phyloP scores from a whole-genome alignment of 805 yeast species.

The Pichia occidentalis region DNA sequence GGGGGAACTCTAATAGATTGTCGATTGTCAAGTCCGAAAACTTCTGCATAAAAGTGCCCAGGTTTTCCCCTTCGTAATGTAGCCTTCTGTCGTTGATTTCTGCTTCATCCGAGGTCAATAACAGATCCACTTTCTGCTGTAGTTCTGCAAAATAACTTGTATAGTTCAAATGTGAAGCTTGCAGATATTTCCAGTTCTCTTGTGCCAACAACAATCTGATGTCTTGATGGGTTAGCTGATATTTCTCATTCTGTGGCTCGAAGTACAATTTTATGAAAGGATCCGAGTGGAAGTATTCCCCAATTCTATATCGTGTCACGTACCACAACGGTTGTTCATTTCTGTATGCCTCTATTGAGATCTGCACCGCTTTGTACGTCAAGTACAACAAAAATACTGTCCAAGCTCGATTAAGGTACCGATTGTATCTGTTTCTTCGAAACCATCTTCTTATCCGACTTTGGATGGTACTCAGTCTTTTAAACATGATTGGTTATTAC shows the following conservation, averaged over 20 bases:
- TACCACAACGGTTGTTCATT: conserved; percentile 9
- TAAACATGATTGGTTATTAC: too few relatives aligned
- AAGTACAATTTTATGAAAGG: conserved; percentile 1
- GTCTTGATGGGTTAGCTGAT: conserved; percentile 3
- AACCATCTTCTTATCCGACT: too few relatives aligned
- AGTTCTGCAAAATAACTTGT: too few relatives aligned
- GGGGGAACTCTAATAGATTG: conserved; percentile 12
- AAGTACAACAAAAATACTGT: conserved; percentile 1
- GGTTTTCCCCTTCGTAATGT: background rate
- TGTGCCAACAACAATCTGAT: conserved; percentile 9
- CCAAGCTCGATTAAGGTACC: background rate
- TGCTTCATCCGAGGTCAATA: too few relatives aligned
- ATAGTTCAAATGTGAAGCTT: conserved; percentile 10
- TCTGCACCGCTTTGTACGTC: background rate
- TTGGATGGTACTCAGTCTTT: too few relatives aligned
- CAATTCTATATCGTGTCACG: conserved; percentile 9
- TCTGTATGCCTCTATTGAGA: background rate
- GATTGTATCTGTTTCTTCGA: too few relatives aligned
- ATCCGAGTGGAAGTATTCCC: background rate
- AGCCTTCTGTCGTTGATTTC: too few relatives aligned
- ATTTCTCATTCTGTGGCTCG: background rate
- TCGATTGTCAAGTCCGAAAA: conserved; percentile 12
- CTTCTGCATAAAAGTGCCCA: conserved; percentile 11
- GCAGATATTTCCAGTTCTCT: conserved; percentile 11
- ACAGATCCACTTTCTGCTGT: too few relatives aligned